Evolutionary conservation across 2,329 filamentous ascomycete genomes (phyloP).

Genomic region (Colletotrichum truncatum): DNA sequence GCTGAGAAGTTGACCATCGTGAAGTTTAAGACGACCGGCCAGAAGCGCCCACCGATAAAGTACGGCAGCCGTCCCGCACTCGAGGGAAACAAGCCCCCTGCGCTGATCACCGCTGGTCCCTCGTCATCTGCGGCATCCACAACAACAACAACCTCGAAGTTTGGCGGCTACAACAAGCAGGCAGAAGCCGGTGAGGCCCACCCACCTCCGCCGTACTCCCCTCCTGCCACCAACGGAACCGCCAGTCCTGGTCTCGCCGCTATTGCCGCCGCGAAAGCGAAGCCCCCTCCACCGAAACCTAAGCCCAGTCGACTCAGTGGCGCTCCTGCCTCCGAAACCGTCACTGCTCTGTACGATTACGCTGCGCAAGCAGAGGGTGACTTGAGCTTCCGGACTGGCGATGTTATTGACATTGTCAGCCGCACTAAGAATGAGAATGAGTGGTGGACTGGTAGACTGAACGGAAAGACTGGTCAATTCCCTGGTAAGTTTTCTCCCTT

Average conservation of each 20-base stretch:
- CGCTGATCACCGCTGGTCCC: constrained; percentile 61
- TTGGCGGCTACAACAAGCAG: constrained; percentile 45
- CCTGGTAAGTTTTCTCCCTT: constrained; percentile 70
- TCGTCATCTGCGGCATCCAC: constrained; percentile 40
- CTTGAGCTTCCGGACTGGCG: constrained; percentile 87
- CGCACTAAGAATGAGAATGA: constrained; percentile 93
- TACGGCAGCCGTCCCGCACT: constrained; percentile 65
- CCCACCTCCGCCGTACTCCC: constrained; percentile 78
- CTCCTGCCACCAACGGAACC: constrained; percentile 42
- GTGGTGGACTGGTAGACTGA: constrained; percentile 91
- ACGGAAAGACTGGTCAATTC: constrained; percentile 88
- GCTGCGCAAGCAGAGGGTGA: constrained; percentile 95
- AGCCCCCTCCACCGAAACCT: constrained; percentile 78
- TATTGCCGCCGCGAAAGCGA: constrained; percentile 66
- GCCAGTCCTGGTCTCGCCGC: constrained; percentile 52
- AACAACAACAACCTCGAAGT: constrained; percentile 37
- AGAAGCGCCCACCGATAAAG: constrained; percentile 63
- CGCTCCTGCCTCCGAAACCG: constrained; percentile 75
- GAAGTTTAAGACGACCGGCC: constrained; percentile 90
- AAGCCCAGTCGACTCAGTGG: constrained; percentile 81
- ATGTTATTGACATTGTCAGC: constrained; percentile 87
- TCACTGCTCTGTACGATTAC: constrained; percentile 94
- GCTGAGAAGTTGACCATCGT: constrained; percentile 87
- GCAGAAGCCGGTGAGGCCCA: constrained; percentile 57
- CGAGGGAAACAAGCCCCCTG: constrained; percentile 57